Conservation (phyloP, 257 asterid species). For the Gentiana dahurica region DNA sequence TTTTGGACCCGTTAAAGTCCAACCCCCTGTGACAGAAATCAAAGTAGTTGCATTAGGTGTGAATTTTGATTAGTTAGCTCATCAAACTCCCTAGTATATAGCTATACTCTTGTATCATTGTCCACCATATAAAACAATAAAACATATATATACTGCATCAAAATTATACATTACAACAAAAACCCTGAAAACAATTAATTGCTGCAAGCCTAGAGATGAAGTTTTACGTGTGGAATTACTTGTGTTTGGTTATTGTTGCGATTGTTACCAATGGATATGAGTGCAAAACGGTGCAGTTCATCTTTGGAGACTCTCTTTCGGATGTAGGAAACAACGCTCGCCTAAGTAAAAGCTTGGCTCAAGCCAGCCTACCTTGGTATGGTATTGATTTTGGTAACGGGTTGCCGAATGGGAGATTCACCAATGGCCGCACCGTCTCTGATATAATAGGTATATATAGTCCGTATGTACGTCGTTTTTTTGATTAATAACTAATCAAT, state of each 20-base stretch:
- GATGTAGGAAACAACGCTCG: constrained; percentile 80
- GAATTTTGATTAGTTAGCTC: constrained; percentile 40
- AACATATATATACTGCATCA: constrained; percentile 5
- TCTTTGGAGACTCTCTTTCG: constrained; percentile 85
- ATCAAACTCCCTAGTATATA: constrained; percentile 35
- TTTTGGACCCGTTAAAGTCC: no score
- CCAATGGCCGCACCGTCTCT: constrained; percentile 85
- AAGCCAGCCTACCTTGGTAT: constrained; percentile 74
- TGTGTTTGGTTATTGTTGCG: constrained; percentile 4
- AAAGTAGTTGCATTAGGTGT: constrained; percentile 50
- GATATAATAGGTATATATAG: constrained; percentile 67
- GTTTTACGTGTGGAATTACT: not conserved
- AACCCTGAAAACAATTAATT: constrained; percentile 5
- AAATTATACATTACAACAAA: not conserved
- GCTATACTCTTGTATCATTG: constrained; percentile 16
- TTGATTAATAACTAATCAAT: no score
- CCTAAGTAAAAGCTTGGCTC: constrained; percentile 68
- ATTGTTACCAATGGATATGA: constrained; percentile 22
- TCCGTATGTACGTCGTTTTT: no score
- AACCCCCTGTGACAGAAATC: no score
- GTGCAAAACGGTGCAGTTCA: constrained; percentile 74
- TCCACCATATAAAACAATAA: constrained; percentile 8
- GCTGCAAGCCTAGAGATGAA: constrained; percentile 6
- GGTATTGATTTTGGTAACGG: constrained; percentile 76
- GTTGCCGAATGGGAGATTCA: constrained; percentile 81